Conservation (phyloP, 805 yeast species). For the Metschnikowia cubensis region DNA sequence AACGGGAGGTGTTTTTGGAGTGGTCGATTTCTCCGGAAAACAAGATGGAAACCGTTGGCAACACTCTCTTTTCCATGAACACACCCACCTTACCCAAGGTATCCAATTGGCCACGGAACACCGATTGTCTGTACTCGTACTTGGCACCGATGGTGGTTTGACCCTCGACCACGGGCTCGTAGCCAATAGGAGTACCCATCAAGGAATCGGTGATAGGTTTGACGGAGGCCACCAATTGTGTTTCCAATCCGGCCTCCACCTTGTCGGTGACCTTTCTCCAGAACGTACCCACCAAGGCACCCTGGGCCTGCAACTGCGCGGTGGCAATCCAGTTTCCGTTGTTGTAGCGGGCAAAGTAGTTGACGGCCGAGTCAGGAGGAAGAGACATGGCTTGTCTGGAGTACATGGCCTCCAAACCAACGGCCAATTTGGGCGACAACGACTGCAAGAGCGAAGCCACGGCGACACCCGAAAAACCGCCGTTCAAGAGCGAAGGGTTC, state of each 20-base stretch:
- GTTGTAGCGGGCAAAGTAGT: conserved; percentile 86
- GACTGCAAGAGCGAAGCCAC: conserved; percentile 90
- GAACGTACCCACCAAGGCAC: conserved; percentile 82
- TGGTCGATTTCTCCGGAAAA: conserved; percentile 95
- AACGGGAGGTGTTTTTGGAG: conserved; percentile 58
- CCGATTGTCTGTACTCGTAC: conserved; percentile 94
- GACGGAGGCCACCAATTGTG: conserved; percentile 73
- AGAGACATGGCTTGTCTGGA: conserved; percentile 68
- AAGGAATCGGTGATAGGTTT: conserved; percentile 70
- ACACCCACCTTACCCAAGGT: conserved; percentile 87
- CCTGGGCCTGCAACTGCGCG: conserved; percentile 91
- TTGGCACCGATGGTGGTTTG: conserved; percentile 93
- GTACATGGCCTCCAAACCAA: conserved; percentile 92
- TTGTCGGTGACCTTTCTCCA: conserved; percentile 91
- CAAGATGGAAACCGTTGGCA: conserved; percentile 84
- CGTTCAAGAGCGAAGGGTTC: conserved; percentile 78
- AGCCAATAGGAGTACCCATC: conserved; percentile 75
- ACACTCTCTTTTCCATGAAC: conserved; percentile 86
- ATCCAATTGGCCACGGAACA: conserved; percentile 93
- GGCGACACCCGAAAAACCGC: conserved; percentile 83
- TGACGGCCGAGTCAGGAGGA: conserved; percentile 82
- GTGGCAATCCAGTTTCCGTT: conserved; percentile 89
- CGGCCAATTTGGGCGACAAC: conserved; percentile 72
- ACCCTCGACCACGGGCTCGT: conserved; percentile 85
- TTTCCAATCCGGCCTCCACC: conserved; percentile 93